Evolutionary conservation across 768 basidiomycete species (phyloP).

Genomic region (Termitomyces sp.): DNA sequence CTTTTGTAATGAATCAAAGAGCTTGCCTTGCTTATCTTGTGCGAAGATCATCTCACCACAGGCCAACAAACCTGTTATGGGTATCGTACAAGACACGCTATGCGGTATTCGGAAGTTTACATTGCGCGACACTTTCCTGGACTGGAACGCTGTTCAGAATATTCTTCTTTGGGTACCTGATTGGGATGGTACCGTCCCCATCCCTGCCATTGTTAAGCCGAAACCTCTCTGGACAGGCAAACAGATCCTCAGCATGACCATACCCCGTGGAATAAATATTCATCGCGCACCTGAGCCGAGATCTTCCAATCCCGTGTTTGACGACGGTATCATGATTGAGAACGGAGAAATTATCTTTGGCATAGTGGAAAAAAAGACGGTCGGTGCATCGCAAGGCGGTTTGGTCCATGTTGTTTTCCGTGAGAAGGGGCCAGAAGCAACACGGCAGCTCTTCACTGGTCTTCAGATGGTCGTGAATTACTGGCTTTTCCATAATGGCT

Average conservation of each 20-base stretch:
- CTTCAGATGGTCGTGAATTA: constrained; percentile 95
- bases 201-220: constrained; percentile 92
- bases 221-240: constrained; percentile 98
- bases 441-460: constrained; percentile 86
- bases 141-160: constrained; percentile 95
- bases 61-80: constrained; percentile 99
- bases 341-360: constrained; percentile 96
- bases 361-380: constrained; percentile 98
- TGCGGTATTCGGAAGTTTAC: constrained; percentile 98
- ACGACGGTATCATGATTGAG: constrained; percentile 94
- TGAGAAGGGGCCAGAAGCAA: constrained; percentile 93
- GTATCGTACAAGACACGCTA: constrained; percentile 97
- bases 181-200: constrained; percentile 93
- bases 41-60: constrained; percentile 95
- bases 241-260: constrained; percentile 87
- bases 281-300: constrained; percentile 75
- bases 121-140: constrained; percentile 89
- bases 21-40: not conserved
- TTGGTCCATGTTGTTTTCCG: constrained; percentile 96
- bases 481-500: constrained; percentile 98
- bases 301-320: constrained; percentile 75
- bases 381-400: constrained; percentile 92
- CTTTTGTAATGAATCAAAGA: not conserved
- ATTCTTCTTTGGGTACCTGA: constrained; percentile 97
- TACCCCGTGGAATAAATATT: constrained; percentile 95